Conservation (phyloP, 805 yeast species). For the Millerago galiae region DNA sequence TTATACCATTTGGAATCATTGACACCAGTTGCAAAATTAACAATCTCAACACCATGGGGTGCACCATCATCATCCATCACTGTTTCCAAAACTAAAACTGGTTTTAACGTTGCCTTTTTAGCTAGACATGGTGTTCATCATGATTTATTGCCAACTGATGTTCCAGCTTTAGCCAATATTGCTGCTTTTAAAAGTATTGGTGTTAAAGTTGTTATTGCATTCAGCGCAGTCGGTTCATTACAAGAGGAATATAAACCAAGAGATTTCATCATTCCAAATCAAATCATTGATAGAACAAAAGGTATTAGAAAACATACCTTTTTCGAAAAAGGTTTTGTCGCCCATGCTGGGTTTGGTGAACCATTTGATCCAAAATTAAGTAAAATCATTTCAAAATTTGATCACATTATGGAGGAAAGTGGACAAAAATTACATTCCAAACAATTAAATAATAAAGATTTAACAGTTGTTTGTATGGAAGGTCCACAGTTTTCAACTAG, state of each 20-base stretch:
- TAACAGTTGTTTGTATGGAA: slow-evolving; percentile 93
- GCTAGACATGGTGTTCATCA: slow-evolving; percentile 94
- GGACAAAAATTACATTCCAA: slow-evolving; percentile 59
- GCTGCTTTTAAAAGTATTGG: slow-evolving; percentile 90
- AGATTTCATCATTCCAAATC: slow-evolving; percentile 95
- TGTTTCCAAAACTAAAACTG: slow-evolving; percentile 67
- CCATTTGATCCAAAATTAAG: slow-evolving; percentile 82
- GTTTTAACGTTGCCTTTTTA: slow-evolving; percentile 85
- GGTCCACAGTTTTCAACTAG: slow-evolving; percentile 98
- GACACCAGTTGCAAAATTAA: slow-evolving; percentile 77
- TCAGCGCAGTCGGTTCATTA: slow-evolving; percentile 93
- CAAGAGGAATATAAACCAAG: slow-evolving; percentile 87
- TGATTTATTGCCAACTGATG: slow-evolving; percentile 84
- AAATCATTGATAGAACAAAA: slow-evolving; percentile 93
- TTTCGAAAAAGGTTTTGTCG: slow-evolving; percentile 83
- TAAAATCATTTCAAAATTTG: slow-evolving; percentile 52
- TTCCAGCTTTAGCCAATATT: slow-evolving; percentile 89
- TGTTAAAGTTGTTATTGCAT: slow-evolving; percentile 83
- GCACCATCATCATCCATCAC: slow-evolving; percentile 91
- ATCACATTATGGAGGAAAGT: slow-evolving; percentile 44
- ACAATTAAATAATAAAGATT: slow-evolving; percentile 60
- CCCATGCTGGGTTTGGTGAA: slow-evolving; percentile 96
- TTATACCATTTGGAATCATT: slow-evolving; percentile 78
- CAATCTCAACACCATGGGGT: slow-evolving; percentile 95
- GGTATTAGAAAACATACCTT: slow-evolving; percentile 89